Percentiles rank a stretch among this genome's conserved stretches.
phyloP scores from a whole-genome alignment of 352 stramenopile genomes.

The Pythium grandisporangium region DNA sequence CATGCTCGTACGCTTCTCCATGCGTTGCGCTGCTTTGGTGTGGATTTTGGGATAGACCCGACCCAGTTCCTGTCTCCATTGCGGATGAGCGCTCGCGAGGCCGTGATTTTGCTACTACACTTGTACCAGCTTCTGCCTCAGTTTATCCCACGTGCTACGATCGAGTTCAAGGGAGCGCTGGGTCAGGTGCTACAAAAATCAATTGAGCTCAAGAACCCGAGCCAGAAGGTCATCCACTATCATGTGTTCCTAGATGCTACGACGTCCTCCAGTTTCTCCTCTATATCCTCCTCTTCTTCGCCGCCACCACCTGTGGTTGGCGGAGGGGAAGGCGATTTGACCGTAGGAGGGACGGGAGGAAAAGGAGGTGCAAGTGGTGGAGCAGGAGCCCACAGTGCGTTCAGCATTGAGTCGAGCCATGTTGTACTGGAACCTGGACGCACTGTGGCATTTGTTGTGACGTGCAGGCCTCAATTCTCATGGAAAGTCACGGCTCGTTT shows the following conservation, averaged over 20 bases:
- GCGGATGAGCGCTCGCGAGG: conserved; percentile 52
- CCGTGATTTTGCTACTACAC: conserved; percentile 83
- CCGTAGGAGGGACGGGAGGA: no score
- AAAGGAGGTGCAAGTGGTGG: neutral
- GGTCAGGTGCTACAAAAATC: conserved; percentile 85
- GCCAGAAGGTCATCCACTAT: conserved; percentile 73
- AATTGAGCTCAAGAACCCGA: conserved; percentile 92
- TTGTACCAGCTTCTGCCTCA: conserved; percentile 87
- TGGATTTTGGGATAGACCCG: conserved; percentile 70
- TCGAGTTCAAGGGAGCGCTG: conserved; percentile 87
- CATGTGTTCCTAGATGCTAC: conserved; percentile 79
- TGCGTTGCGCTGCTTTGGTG: conserved; percentile 48
- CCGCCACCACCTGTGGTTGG: no score
- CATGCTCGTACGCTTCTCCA: conserved; percentile 34
- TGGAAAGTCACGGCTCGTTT: conserved; percentile 77
- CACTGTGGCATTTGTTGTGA: conserved; percentile 69
- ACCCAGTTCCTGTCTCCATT: conserved; percentile 29
- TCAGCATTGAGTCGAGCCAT: conserved; percentile 60
- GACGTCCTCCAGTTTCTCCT: neutral
- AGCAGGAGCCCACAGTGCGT: conserved; percentile 29
- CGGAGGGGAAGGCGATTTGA: no score
- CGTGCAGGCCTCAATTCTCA: conserved; percentile 79
- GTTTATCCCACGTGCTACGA: conserved; percentile 90
- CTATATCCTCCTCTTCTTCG: neutral
- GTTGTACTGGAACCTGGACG: conserved; percentile 74